Conservation (phyloP, 2,329 filamentous ascomycete species). For the Diaporthe sp. region DNA sequence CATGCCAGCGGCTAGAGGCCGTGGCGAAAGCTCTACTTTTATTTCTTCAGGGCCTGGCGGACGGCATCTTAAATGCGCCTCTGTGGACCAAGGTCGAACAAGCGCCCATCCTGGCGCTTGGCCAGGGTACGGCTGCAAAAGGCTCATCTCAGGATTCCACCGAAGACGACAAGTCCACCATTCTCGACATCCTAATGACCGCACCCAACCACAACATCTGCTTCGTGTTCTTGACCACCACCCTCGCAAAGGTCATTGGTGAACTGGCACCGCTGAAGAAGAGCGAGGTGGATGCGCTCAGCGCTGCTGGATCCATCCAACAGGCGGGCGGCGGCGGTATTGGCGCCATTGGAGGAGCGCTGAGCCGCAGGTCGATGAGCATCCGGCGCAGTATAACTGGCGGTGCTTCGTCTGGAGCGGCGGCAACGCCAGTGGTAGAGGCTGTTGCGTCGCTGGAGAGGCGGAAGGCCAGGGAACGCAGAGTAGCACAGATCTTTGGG, state of each 20-base stretch:
- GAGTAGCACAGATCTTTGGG: constrained; percentile 76
- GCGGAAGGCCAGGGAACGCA: constrained; percentile 71
- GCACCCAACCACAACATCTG: constrained; percentile 87
- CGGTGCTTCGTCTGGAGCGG: constrained; percentile 43
- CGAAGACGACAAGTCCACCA: constrained; percentile 62
- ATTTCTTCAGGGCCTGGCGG: constrained; percentile 81
- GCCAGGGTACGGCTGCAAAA: constrained; percentile 52
- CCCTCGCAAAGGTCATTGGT: constrained; percentile 70
- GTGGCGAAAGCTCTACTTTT: constrained; percentile 79
- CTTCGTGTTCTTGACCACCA: constrained; percentile 88
- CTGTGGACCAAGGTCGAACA: constrained; percentile 80
- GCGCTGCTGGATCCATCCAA: constrained; percentile 42
- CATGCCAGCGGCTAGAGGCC: constrained; percentile 80
- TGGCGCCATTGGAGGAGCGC: constrained; percentile 43
- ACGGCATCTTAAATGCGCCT: constrained; percentile 80
- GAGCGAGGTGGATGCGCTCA: constrained; percentile 54
- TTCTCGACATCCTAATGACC: constrained; percentile 81
- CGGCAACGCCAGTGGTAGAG: constrained; percentile 46
- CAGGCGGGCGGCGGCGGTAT: constrained; percentile 41
- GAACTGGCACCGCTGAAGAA: constrained; percentile 62
- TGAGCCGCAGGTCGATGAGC: constrained; percentile 61
- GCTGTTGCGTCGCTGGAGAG: constrained; percentile 62
- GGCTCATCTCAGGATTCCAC: constrained; percentile 40
- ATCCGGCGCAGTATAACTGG: constrained; percentile 54
- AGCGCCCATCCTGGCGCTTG: constrained; percentile 51